Percentiles rank a stretch among this genome's conserved stretches.
Evolutionary conservation across 441 rosid genomes (phyloP).

Genomic region (Croton setiger): DNA sequence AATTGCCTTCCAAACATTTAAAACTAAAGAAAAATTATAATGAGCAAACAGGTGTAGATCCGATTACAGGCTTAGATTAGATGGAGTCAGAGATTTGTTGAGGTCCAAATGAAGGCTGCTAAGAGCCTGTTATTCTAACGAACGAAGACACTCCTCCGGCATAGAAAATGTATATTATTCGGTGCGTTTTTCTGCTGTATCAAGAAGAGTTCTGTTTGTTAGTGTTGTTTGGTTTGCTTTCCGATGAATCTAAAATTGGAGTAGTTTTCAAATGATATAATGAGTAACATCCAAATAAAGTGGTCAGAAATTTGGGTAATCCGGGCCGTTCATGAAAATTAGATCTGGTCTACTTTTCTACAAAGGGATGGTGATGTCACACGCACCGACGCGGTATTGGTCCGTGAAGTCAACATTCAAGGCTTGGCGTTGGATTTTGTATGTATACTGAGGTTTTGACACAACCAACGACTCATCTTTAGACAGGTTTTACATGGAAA

Average conservation of each 20-base stretch:
- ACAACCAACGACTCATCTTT: neutral
- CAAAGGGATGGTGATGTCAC: neutral
- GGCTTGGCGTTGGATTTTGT: neutral
- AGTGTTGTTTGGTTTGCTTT: neutral
- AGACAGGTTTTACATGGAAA: too few species aligned
- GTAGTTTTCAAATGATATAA: neutral
- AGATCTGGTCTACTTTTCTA: neutral
- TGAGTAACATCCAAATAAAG: neutral
- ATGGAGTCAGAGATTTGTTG: neutral
- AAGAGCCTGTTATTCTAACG: neutral
- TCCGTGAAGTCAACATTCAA: neutral
- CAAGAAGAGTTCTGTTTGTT: neutral
- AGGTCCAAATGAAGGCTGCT: neutral
- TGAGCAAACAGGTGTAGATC: neutral
- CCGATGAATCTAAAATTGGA: neutral
- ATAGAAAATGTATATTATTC: neutral
- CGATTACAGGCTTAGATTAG: neutral
- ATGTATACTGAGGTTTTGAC: neutral
- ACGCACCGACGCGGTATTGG: neutral
- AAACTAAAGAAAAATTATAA: neutral
- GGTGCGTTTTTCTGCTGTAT: neutral
- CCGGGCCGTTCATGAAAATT: neutral
- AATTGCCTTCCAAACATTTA: neutral
- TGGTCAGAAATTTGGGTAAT: neutral
- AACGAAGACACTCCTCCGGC: neutral